phyloP scores from a whole-genome alignment of 805 yeast species.

The Cyberlindnera maritima region DNA sequence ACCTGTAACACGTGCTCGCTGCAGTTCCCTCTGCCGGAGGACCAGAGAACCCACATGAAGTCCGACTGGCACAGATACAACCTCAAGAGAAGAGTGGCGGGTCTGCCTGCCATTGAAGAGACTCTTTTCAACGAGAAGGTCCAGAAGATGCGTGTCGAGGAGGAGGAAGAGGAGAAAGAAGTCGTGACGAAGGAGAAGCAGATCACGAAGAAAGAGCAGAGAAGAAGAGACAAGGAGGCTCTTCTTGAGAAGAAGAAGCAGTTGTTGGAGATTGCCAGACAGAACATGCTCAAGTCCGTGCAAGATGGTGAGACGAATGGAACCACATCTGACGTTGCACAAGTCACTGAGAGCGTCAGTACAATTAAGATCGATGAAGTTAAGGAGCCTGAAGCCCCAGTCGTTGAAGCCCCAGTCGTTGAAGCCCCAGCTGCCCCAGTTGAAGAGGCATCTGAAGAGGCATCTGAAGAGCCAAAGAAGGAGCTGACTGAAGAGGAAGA shows the following conservation, averaged over 20 bases:
- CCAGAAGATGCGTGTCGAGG: slow-evolving; percentile 27
- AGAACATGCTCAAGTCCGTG: slow-evolving; percentile 34
- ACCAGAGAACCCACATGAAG: slow-evolving; percentile 91
- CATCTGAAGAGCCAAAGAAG: slow-evolving; percentile 8
- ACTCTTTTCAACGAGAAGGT: slow-evolving; percentile 71
- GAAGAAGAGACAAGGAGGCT: slow-evolving; percentile 42
- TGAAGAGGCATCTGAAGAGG: slow-evolving; percentile 6
- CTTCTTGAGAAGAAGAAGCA: slow-evolving; percentile 40
- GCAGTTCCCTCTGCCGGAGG: slow-evolving; percentile 68
- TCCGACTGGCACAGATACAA: slow-evolving; percentile 98
- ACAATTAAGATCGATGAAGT: slow-evolving; percentile 1
- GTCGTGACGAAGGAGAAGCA: slow-evolving; percentile 27
- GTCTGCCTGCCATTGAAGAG: slow-evolving; percentile 70
- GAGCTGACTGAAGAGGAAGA: slow-evolving; percentile 37
- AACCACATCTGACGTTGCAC: background rate
- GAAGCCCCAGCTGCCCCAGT: slow-evolving; percentile 3
- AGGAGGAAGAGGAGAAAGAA: slow-evolving; percentile 17
- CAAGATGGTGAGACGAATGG: slow-evolving; percentile 3
- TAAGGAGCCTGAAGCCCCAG: background rate
- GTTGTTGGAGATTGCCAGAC: slow-evolving; percentile 38
- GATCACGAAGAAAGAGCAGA: slow-evolving; percentile 39
- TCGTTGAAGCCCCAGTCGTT: too few species aligned
- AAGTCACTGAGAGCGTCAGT: background rate
- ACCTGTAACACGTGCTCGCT: slow-evolving; percentile 91
- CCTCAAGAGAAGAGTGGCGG: slow-evolving; percentile 90